Evolutionary conservation across 176 grass and related monocot genomes (phyloP), one percentile per base, ranked within the genome.

Genomic region (Eragrostis nindensis): DNA sequence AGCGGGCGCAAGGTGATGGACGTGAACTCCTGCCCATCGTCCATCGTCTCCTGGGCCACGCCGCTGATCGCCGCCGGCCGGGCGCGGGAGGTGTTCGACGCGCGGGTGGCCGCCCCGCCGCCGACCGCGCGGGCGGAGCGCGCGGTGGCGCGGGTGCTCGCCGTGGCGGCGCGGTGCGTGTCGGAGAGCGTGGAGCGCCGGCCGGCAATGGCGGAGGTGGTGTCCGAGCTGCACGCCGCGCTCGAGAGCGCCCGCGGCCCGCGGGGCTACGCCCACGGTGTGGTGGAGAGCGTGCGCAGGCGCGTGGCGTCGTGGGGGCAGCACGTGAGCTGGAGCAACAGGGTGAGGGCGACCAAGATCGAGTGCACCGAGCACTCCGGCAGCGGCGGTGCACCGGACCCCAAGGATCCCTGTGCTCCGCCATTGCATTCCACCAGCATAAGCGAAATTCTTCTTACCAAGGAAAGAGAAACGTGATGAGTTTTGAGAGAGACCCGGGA

Each of bases 1-100:
- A 98, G 95, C 90, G 85, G 90, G 27, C 86, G 95, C 71, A 95
- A 95, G 88, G 95, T 87, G 61, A 87, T 98, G 78, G 95, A 98
- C 90, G 53, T 98, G 65, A 85, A 79, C 53, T 22, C 69, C 5
- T 83, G 76, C 66, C 88, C 95, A 24, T 95, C 92, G 11, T 89
- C 78, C 72, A 91, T 98, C 56, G 90, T 98, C 11, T 77, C 90
- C 19, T 98, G 92, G 92, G 96, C 92, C 2, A 41, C 66, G 38
- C 86, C 90, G 62, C 80, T 93, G 24, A 70, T 91, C 49, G 27
- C 29, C 41, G 78, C 59, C 5, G 67, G 79, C 19, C 47, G 50
- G 7, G 75, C 75, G 5, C 32, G 62, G 60, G 41, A 82, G 54
- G 88, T 98, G 55, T 68, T 87, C 67, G 96, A 98, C 69, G 60